phyloP scores from a whole-genome alignment of 495 filamentous ascomycete species.

The Emericellopsis terricola region DNA sequence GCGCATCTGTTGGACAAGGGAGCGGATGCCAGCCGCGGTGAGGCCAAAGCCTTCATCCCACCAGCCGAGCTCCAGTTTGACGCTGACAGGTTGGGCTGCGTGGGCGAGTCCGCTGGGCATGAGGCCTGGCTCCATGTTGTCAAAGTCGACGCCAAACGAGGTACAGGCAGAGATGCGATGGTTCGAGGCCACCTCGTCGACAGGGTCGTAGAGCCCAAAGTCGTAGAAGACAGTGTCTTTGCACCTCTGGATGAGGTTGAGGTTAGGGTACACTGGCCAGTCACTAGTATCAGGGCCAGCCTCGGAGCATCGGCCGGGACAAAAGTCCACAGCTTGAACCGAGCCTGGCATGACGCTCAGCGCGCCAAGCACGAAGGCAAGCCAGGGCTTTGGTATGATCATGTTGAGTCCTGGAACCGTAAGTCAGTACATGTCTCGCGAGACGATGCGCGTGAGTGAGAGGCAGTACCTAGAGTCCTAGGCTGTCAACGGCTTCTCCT shows the following conservation, averaged over 20 bases:
- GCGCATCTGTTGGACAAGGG: constrained; percentile 10
- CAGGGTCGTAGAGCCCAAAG: constrained; percentile 12
- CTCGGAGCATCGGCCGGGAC: constrained; percentile 13
- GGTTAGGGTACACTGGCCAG: constrained; percentile 15
- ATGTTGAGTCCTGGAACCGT: not conserved
- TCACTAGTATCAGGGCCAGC: constrained; percentile 12
- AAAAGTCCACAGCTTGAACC: too few species aligned
- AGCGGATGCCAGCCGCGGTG: constrained; percentile 4
- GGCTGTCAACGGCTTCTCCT: too few species aligned
- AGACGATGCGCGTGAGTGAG: too few species aligned
- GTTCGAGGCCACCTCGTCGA: constrained; percentile 9
- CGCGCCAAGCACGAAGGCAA: not conserved
- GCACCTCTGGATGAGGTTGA: constrained; percentile 10
- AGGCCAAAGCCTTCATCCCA: constrained; percentile 6
- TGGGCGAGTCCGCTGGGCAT: constrained; percentile 5
- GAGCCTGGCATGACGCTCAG: not conserved
- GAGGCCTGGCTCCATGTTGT: too few species aligned
- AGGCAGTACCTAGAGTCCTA: too few species aligned
- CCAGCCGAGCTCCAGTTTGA: constrained; percentile 10
- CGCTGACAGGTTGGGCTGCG: not conserved
- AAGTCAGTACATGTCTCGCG: too few species aligned
- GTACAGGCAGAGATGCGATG: constrained; percentile 15
- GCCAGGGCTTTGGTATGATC: not conserved
- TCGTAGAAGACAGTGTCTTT: constrained; percentile 10
- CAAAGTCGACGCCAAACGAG: constrained; percentile 13